Conservation (phyloP, 2,329 filamentous ascomycete genomes). For the Hymenoscyphus repandus region DNA sequence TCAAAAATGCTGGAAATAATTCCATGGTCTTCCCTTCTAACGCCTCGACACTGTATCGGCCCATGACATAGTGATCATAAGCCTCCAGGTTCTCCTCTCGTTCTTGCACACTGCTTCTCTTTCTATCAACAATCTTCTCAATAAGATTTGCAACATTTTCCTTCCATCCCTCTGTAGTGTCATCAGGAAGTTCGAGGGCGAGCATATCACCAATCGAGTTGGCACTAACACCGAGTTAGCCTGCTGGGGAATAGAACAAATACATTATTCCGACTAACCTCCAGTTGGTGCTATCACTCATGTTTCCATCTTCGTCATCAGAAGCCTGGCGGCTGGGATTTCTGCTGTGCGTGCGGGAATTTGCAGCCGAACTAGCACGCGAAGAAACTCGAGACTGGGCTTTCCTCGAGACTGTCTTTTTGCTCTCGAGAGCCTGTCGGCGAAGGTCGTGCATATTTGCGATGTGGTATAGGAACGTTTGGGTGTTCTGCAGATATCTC, state of each 20-base stretch:
- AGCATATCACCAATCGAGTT: conserved; percentile 48
- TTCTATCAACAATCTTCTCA: conserved; percentile 61
- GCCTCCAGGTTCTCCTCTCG: conserved; percentile 53
- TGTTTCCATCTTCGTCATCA: conserved; percentile 47
- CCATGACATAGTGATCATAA: conserved; percentile 56
- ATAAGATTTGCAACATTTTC: conserved; percentile 53
- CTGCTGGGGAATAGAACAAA: neutral
- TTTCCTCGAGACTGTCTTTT: conserved; percentile 54
- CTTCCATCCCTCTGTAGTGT: conserved; percentile 50
- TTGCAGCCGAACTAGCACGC: conserved; percentile 42
- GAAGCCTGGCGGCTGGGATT: conserved; percentile 44
- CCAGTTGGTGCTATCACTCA: conserved; percentile 50
- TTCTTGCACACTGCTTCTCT: conserved; percentile 59
- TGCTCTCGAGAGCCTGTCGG: conserved; percentile 50
- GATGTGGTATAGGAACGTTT: conserved; percentile 1
- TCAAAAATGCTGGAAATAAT: conserved; percentile 53
- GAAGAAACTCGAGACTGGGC: conserved; percentile 45
- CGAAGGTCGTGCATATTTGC: conserved; percentile 41
- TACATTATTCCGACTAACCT: conserved; percentile 34
- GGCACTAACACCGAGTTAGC: conserved; percentile 16
- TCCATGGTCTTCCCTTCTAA: conserved; percentile 49
- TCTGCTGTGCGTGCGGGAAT: conserved; percentile 42
- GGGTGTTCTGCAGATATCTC: neutral
- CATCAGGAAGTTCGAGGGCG: conserved; percentile 40
- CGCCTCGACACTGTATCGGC: conserved; percentile 56